Evolutionary conservation across 1,139 yeast genomes (phyloP), one percentile per base, ranked within the genome.

Genomic region (Blastobotrys arbuscula): DNA sequence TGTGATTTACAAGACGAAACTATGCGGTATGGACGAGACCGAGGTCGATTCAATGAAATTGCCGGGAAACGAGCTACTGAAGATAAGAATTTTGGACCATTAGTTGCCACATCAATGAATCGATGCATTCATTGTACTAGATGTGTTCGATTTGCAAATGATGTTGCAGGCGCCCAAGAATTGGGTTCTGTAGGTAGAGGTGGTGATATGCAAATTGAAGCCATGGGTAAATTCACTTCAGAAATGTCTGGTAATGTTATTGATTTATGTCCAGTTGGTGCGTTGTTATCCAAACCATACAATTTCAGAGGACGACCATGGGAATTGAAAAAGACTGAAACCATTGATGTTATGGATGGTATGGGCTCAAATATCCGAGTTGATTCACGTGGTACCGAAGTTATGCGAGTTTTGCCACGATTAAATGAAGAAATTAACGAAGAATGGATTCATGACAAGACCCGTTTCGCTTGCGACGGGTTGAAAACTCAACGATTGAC

Each of bases 41-140:
- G 95, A 59, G 95, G 95, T 59, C 78, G 96, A 68, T 87, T 84
- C 71, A 69, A 75, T 54, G 96, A 87, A 69, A 77, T 85, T 52
- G 76, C 78, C 49, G 96, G 96, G 64, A 87, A 87, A 71, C 78
- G 96, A 64, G 95, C 96, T 26, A 89, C 84, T 45, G 95, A 86
- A 71, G 87, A 87, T 73, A 87, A 87, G 72, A 88, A 90, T 55
- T 79, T 87, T 66, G 96, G 96, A 39, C 96, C 96, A 4, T 76
- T 87, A 63, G 84, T 87, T 62, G 87, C 87, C 72, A 87, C 96
- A 44, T 82, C 90, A 44, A 87, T 87, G 96, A 87, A 87, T 72
- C 79, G 96, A 70, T 87, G 96, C 72, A 87, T 87, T 62, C 96
- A 87, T 70, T 87, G 96, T 72, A 87, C 96, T 26, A 78, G 96